Evolutionary conservation across 2,329 filamentous ascomycete genomes (phyloP).

Genomic region (Aureobasidium musti): DNA sequence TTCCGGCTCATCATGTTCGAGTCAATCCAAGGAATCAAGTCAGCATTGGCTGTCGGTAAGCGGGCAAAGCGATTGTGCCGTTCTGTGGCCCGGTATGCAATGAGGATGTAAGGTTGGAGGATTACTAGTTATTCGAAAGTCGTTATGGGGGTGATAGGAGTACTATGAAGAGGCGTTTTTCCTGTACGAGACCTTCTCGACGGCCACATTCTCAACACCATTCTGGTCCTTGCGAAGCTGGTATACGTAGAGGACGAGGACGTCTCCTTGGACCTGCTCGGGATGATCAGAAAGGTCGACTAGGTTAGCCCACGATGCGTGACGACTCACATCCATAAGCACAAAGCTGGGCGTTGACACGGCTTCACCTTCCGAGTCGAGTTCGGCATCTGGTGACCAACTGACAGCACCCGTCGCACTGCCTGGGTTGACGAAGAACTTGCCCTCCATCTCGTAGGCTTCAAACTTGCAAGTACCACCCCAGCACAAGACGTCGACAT

Average conservation of each 20-base stretch:
- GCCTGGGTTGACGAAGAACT: slow-evolving; percentile 71
- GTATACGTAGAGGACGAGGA: slow-evolving; percentile 93
- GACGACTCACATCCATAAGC: slow-evolving; percentile 84
- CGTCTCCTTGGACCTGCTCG: slow-evolving; percentile 85
- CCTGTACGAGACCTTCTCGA: slow-evolving; percentile 59
- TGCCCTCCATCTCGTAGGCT: slow-evolving; percentile 70
- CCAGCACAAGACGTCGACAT: slow-evolving; percentile 69
- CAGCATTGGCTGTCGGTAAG: slow-evolving; percentile 5
- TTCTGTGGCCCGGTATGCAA: too few species aligned
- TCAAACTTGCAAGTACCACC: slow-evolving; percentile 70
- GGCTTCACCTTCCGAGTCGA: slow-evolving; percentile 50
- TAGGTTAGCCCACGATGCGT: slow-evolving; percentile 27
- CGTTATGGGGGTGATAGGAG: not conserved
- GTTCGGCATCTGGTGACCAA: slow-evolving; percentile 50
- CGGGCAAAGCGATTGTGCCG: not conserved
- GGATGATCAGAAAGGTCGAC: slow-evolving; percentile 19
- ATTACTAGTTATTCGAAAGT: slow-evolving; percentile 15
- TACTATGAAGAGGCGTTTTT: slow-evolving; percentile 39
- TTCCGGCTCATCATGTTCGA: not conserved
- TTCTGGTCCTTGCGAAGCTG: slow-evolving; percentile 56
- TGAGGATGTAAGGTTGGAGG: not conserved
- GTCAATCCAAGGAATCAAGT: not conserved
- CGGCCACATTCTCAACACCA: slow-evolving; percentile 56
- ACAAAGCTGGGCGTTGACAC: slow-evolving; percentile 90
- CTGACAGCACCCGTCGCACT: slow-evolving; percentile 67